Base-by-base conservation (phyloP, 78 protist genomes). In the Trichosphaerium sp. region DNA sequence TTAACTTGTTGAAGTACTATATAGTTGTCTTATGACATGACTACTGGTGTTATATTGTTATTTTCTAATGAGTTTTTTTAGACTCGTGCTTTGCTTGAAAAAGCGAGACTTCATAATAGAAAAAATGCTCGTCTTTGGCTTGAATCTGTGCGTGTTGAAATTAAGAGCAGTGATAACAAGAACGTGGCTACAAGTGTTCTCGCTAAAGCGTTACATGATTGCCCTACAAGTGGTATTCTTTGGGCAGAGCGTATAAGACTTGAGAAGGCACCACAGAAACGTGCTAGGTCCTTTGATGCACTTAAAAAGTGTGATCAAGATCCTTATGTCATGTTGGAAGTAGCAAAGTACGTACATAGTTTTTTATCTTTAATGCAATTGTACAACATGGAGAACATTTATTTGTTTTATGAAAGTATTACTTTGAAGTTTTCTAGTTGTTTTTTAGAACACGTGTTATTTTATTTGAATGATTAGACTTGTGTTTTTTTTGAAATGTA, bases 191-290 rank as follows among this genome's bases (percentile, higher is more conserved):
- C n/a, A 6, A 43, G 66, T 21, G 38, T 55, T 48, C 47, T 87
- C n/a, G 79, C 88, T 6, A 47, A 71, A 28, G 88, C 88, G 25
- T 43, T 87, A 56, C 94, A 94, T 51, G 88, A 83, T 25, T 88
- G 88, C 81, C 93, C 93, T 10, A 25, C 26, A 18, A 54, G 85
- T 1, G 98, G 98, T 4, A 6, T 75, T 12, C 83, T 94, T 18
- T 89, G 95, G 95, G 83, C 93, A 0, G 88, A 88, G 65, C 68
- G 82, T 3, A 90, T 89, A 56, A 92, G 82, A 31, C 70, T 71
- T 15, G 75, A 77, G 42, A 76, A 83, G 29, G 23, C 37, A 31
- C 84, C 71, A 7, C 42, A 39, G 1, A 32, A 39, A n/a, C 79
- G 76, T 65, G 65, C 74, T 21, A 56, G 40, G 39, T 49, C 81